phyloP scores from a whole-genome alignment of 352 stramenopile genomes.

The Pythium angustatum region DNA sequence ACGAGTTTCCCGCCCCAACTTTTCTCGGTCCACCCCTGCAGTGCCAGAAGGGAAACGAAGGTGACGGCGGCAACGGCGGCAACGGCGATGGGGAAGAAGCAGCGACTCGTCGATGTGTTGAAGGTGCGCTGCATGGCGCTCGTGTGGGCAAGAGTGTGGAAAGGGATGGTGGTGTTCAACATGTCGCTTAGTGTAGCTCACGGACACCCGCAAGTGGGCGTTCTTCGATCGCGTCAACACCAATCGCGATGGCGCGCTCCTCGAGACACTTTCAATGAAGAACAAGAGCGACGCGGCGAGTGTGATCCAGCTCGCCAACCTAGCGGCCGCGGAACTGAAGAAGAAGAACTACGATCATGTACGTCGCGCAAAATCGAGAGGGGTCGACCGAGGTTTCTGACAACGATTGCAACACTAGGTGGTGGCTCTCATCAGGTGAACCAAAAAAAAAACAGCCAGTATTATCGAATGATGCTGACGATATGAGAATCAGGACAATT shows the following conservation, averaged over 20 bases:
- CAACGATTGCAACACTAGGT: background rate
- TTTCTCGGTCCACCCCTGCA: no score
- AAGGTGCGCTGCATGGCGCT: constrained; percentile 8
- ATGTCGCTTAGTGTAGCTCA: constrained; percentile 19
- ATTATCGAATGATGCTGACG: no score
- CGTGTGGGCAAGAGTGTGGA: no score
- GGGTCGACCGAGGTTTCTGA: no score
- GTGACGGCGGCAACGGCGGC: background rate
- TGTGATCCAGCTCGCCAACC: constrained; percentile 18
- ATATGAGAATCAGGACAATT: no score
- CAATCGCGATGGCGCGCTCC: background rate
- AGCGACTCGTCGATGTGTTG: constrained; percentile 13
- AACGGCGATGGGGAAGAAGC: constrained; percentile 7
- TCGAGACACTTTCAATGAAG: constrained; percentile 9
- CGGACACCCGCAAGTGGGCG: constrained; percentile 5
- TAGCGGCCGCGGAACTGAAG: constrained; percentile 25
- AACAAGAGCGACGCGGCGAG: constrained; percentile 14
- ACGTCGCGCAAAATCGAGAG: no score
- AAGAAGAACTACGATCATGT: constrained; percentile 30
- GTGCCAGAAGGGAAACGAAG: constrained; percentile 11
- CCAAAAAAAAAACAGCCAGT: background rate
- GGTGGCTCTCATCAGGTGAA: constrained; percentile 6
- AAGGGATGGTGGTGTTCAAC: no score
- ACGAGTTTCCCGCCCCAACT: constrained; percentile 4
- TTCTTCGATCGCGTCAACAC: constrained; percentile 13